Conservation (phyloP, 306 rosid genomes). For the Lablab purpureus region DNA sequence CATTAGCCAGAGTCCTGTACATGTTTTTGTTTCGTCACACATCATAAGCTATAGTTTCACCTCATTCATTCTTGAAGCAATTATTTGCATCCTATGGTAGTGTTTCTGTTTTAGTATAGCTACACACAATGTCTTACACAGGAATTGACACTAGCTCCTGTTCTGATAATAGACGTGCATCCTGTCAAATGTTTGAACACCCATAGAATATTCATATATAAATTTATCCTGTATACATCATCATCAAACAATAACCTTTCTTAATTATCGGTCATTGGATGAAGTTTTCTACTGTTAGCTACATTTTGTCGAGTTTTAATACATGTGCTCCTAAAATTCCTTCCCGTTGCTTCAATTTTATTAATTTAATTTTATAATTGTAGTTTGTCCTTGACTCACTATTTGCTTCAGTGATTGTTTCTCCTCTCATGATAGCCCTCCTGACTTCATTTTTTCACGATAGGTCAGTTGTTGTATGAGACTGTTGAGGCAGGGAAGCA, state of each 20-base stretch:
- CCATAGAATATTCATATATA: not conserved
- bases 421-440: conserved; percentile 4
- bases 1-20: conserved; percentile 22
- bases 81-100: conserved; percentile 20
- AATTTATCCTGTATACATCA: not conserved
- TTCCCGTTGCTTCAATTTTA: not conserved
- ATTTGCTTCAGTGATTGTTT: conserved; percentile 22
- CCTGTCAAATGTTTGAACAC: conserved; percentile 36
- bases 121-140: conserved; percentile 5
- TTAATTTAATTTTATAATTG: not conserved
- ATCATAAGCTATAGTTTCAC: not conserved
- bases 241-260: conserved; percentile 12
- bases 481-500: conserved; percentile 26
- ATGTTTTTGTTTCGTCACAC: not conserved
- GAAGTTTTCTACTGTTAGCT: conserved; percentile 4
- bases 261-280: not conserved
- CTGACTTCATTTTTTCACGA: conserved; percentile 24
- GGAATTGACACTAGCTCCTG: conserved; percentile 5
- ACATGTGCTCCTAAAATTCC: not conserved
- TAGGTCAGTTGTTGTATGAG: conserved; percentile 35
- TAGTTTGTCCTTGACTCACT: conserved; percentile 14
- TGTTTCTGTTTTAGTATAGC: conserved; percentile 26
- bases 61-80: not conserved
- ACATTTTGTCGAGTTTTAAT: conserved; percentile 2
- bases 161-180: conserved; percentile 24